Evolutionary conservation across 768 basidiomycete genomes (phyloP).

Genomic region (Termitomyces sp.): DNA sequence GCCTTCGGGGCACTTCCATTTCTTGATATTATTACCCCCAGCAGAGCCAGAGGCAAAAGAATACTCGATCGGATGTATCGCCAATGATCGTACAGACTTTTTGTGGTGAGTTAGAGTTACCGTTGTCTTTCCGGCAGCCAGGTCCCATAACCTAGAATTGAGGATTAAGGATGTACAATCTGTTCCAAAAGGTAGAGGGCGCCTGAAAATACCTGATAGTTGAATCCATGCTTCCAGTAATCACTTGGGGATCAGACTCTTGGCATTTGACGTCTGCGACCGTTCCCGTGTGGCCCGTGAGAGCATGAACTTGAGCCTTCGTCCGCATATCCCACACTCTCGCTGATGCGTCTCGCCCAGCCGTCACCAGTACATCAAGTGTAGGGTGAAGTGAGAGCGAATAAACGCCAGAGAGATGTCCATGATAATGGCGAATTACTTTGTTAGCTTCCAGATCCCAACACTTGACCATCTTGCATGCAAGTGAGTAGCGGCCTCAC

Average conservation of each 20-base stretch:
- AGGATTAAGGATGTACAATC: background rate
- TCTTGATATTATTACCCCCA: slow-evolving; percentile 99
- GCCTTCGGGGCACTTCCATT: slow-evolving; percentile 99
- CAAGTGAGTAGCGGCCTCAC: background rate
- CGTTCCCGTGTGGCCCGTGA: slow-evolving; percentile 91
- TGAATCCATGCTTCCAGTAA: slow-evolving; percentile 98
- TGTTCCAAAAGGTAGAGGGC: background rate
- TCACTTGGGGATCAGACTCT: slow-evolving; percentile 96
- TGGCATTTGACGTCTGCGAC: slow-evolving; percentile 96
- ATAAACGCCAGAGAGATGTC: slow-evolving; percentile 98
- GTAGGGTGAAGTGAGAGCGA: slow-evolving; percentile 90
- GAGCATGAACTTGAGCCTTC: slow-evolving; percentile 90
- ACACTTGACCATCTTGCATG: slow-evolving; percentile 92
- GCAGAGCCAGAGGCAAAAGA: slow-evolving; percentile 94
- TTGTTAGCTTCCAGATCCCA: slow-evolving; percentile 99
- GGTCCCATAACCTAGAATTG: slow-evolving; percentile 81
- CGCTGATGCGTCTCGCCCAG: slow-evolving; percentile 93
- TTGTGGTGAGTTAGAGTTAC: slow-evolving; percentile 98
- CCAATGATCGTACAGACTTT: slow-evolving; percentile 91
- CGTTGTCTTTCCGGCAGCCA: slow-evolving; percentile 97
- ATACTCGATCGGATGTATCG: slow-evolving; percentile 95
- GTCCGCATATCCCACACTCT: slow-evolving; percentile 99
- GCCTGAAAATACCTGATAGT: slow-evolving; percentile 66
- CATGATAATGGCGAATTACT: slow-evolving; percentile 98
- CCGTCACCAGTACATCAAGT: slow-evolving; percentile 90